These are phyloP conservation scores for Chytriomyces confervae DNA, from an alignment of 192 early-diverging fungal genomes.

Conservation along the genomic window DNA sequence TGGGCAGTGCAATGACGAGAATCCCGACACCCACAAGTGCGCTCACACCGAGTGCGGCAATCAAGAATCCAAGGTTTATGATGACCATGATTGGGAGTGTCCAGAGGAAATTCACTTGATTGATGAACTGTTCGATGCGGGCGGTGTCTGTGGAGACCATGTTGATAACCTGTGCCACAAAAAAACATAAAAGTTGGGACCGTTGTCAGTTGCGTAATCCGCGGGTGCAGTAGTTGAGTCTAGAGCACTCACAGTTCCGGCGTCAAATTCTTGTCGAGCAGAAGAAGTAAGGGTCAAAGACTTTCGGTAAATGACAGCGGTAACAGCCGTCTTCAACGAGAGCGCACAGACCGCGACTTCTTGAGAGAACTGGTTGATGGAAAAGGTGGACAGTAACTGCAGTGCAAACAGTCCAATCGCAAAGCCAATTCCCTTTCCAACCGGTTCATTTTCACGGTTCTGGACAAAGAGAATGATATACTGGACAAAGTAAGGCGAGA, in stretches of 20 bases:
- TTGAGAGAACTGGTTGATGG: constrained; percentile 47
- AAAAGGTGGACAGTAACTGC: constrained; percentile 30
- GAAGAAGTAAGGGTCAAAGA: constrained; percentile 56
- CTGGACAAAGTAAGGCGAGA: constrained; percentile 55
- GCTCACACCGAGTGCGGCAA: constrained; percentile 40
- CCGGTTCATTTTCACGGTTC: not conserved
- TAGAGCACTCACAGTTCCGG: constrained; percentile 42
- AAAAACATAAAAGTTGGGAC: no score
- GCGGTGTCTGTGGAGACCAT: constrained; percentile 42
- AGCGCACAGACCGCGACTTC: constrained; percentile 39
- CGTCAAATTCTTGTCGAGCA: constrained; percentile 59
- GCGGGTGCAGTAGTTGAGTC: no score
- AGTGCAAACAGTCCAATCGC: not conserved
- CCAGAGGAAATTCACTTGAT: constrained; percentile 61
- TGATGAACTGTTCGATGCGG: constrained; percentile 9
- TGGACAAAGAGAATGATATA: constrained; percentile 44
- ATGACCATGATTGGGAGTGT: constrained; percentile 68
- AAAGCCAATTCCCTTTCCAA: not conserved
- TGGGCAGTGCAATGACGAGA: constrained; percentile 45
- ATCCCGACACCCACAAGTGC: constrained; percentile 56
- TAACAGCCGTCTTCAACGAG: constrained; percentile 51
- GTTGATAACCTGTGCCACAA: constrained; percentile 51
- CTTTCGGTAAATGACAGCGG: constrained; percentile 63
- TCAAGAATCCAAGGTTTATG: constrained; percentile 60
- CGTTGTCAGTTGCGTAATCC: no score